A percentile compares a stretch with the other conserved stretches of the same genome.
Conservation (phyloP, 2,329 filamentous ascomycete genomes). For the Fonsecaea erecta region DNA sequence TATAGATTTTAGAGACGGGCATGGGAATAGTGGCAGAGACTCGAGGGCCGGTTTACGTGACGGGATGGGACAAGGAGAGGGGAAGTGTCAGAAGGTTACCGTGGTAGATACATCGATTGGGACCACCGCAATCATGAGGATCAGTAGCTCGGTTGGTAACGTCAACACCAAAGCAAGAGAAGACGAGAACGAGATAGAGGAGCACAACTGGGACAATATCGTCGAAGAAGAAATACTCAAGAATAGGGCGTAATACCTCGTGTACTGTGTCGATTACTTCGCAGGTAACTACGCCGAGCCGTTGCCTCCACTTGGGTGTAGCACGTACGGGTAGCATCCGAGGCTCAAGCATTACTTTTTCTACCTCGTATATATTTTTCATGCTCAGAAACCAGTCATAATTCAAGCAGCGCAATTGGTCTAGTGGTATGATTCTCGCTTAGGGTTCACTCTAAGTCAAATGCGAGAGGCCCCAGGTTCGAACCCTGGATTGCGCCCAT, state of each 20-base stretch:
- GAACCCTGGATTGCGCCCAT: slow-evolving; percentile 31
- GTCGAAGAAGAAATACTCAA: too few species aligned
- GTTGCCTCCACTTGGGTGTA: too few species aligned
- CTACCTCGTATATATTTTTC: too few species aligned
- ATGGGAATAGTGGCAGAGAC: background rate
- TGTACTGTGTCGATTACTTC: too few species aligned
- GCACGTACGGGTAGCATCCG: too few species aligned
- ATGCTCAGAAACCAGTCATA: too few species aligned
- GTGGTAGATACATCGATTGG: background rate
- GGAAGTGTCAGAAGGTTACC: background rate
- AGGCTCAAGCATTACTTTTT: too few species aligned
- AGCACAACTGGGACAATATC: too few species aligned
- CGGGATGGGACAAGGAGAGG: background rate
- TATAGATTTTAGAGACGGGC: background rate
- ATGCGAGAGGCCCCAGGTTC: slow-evolving; percentile 37
- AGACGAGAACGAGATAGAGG: too few species aligned
- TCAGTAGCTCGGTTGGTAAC: background rate
- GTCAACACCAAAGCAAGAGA: too few species aligned
- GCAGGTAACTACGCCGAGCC: too few species aligned
- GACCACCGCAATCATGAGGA: background rate
- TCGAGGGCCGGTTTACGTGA: background rate
- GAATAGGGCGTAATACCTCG: too few species aligned
- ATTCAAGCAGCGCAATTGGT: slow-evolving; percentile 22
- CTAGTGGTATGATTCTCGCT: slow-evolving; percentile 39
- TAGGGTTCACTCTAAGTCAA: slow-evolving; percentile 35